Base-by-base conservation (phyloP, 129 eudicot species). In the Artemisia tridentata region DNA sequence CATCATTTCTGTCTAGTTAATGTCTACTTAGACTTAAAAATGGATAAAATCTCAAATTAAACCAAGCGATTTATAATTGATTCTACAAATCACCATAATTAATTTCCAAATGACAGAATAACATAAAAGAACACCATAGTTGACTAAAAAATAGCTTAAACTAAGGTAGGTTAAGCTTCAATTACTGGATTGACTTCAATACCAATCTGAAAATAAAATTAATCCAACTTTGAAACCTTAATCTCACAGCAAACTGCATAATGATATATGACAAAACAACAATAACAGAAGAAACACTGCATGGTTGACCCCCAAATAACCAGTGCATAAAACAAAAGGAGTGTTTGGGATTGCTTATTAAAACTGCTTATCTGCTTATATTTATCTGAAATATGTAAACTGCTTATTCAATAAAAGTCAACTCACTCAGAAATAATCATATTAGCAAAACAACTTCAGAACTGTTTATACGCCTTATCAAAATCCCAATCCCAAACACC, bases 71-170 rank as follows among this genome's bases (percentile, higher is more conserved):
- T 18, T 43, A 29, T 27, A 18, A 65, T 43, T 43, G 25, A 43
- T 46, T 46, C 21, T 21, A 48, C 41, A 31, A 63, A 31, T 13
- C 38, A 63, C 18, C 71, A 50, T 12, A 51, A 52, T 19, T 52
- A 8, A 41, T 3, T 14, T 14, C 72, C 21, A 64, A 10, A 18
- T 18, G 29, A 73, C 64, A 9, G 7, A 17, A 60, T 48, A 72
- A 11, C 68, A 16, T 34, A 29, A 48, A 10, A 7, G 13, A 72
- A 62, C 38, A 16, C 56, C 46, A 49, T 56, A 43, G 7, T 71
- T 56, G 38, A 71, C 75, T 11, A 34, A 56, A 20, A 56, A 12
- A 56, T 56, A 56, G 34, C 75, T 49, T 34, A 49, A 48, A 72
- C 45, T 38, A 38, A 38, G 9, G 45, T 38, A 38, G 45, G 9